A percentile compares a stretch with the other conserved stretches of the same genome.
Evolutionary conservation across 371 early-diverging fungal species (phyloP).

Genomic region (Mucor racemosus): DNA sequence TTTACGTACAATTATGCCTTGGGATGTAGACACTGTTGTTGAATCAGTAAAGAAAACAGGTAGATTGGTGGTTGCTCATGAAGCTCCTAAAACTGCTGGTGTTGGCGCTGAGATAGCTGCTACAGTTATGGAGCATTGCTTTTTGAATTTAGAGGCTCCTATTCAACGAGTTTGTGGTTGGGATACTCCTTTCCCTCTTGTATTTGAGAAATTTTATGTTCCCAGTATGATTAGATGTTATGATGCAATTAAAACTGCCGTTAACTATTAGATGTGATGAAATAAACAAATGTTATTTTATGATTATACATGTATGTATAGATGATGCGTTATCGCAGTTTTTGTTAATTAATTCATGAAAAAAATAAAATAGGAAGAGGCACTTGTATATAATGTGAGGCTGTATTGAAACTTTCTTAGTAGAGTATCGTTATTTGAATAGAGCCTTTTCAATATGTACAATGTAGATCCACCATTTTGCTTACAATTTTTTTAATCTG

Average conservation of each 20-base stretch:
- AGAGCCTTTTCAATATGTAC: no score
- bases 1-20: constrained; percentile 89
- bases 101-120: constrained; percentile 96
- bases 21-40: constrained; percentile 92
- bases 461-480: no score
- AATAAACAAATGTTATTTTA: neutral
- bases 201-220: constrained; percentile 94
- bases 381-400: no score
- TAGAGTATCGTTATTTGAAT: no score
- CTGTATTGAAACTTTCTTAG: no score
- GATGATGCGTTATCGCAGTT: no score
- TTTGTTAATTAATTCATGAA: no score
- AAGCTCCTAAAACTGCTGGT: constrained; percentile 93
- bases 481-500: no score
- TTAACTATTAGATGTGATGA: constrained; percentile 65
- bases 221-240: constrained; percentile 86
- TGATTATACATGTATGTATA: no score
- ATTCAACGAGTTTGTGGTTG: constrained; percentile 87
- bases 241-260: constrained; percentile 85
- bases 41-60: constrained; percentile 97
- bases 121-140: constrained; percentile 88
- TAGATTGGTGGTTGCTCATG: constrained; percentile 92
- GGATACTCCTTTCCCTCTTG: constrained; percentile 96
- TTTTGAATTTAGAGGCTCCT: constrained; percentile 85
- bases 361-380: no score